These are phyloP conservation scores for Spongispora temasekensis DNA, from an alignment of 1,284 basidiomycete species.

Conservation along the genomic window DNA sequence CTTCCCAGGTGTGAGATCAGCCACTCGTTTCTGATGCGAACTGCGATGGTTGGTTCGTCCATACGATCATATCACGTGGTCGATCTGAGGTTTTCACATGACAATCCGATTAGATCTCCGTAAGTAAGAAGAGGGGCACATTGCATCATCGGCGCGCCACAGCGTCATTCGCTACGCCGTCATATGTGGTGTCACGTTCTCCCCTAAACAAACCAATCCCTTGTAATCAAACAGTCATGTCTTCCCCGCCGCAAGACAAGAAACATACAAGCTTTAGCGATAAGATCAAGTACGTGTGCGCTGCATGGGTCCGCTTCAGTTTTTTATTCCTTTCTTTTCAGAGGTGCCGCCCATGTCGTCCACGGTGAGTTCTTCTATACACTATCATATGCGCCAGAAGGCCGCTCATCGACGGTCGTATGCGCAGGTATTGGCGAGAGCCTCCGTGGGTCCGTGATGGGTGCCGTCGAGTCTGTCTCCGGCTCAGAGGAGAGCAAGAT, in stretches of 20 bases:
- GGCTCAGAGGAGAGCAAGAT: slow-evolving; percentile 10
- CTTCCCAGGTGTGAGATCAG: too few species aligned
- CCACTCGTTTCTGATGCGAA: too few species aligned
- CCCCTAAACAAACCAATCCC: background rate
- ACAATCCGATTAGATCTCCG: slow-evolving; percentile 15
- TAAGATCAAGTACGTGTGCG: slow-evolving; percentile 23
- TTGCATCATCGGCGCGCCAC: slow-evolving; percentile 10
- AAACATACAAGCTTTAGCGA: slow-evolving; percentile 4
- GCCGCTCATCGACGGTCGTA: background rate
- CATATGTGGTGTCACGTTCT: slow-evolving; percentile 3
- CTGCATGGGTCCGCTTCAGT: background rate
- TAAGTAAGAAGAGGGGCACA: slow-evolving; percentile 12
- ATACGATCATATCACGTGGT: too few species aligned
- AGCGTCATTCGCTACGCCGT: slow-evolving; percentile 19
- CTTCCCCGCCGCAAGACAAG: slow-evolving; percentile 1
- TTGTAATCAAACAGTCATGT: background rate
- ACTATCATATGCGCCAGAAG: background rate
- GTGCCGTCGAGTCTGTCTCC: slow-evolving; percentile 25
- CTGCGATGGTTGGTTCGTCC: too few species aligned
- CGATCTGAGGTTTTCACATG: too few species aligned
- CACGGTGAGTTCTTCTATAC: slow-evolving; percentile 25
- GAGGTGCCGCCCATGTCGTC: slow-evolving; percentile 28
- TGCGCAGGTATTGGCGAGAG: slow-evolving; percentile 33
- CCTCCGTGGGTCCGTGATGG: slow-evolving; percentile 33
- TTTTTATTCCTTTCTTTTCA: background rate